Evolutionary conservation across 2,329 filamentous ascomycete species (phyloP).

Genomic region (Boeremia lycopersici): DNA sequence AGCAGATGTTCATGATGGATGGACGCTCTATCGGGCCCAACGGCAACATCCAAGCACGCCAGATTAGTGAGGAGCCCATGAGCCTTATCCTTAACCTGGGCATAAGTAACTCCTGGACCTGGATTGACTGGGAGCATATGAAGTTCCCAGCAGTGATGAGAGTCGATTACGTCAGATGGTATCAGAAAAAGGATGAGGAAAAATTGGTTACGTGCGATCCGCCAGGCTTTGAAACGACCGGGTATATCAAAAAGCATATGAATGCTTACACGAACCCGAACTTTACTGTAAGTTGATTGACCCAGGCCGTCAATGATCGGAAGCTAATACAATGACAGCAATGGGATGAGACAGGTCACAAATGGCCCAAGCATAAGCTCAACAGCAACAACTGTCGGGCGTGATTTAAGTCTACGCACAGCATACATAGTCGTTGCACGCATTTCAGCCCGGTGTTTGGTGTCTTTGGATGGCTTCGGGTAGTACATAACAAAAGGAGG

Average conservation of each 20-base stretch:
- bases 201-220: constrained; percentile 61
- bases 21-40: constrained; percentile 60
- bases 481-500: neutral
- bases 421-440: neutral
- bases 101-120: constrained; percentile 57
- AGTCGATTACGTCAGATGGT: constrained; percentile 62
- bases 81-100: constrained; percentile 61
- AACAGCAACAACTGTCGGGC: constrained; percentile 46
- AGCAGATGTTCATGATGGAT: constrained; percentile 59
- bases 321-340: constrained; percentile 24
- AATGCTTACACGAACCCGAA: constrained; percentile 58
- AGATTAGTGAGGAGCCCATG: constrained; percentile 61
- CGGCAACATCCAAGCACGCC: constrained; percentile 57
- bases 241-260: constrained; percentile 57
- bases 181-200: constrained; percentile 57
- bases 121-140: constrained; percentile 53
- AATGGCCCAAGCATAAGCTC: constrained; percentile 53
- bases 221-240: constrained; percentile 58
- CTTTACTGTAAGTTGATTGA: constrained; percentile 51
- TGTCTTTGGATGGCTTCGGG: neutral
- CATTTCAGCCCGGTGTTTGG: constrained; percentile 8
- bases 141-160: constrained; percentile 60
- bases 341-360: constrained; percentile 43
- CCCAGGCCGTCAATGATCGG: neutral
- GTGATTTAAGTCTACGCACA: neutral